Percentiles rank a stretch among this genome's conserved stretches.
Evolutionary conservation across 2,329 filamentous ascomycete species (phyloP).

Genomic region (Beauveria scarabaeidicola): DNA sequence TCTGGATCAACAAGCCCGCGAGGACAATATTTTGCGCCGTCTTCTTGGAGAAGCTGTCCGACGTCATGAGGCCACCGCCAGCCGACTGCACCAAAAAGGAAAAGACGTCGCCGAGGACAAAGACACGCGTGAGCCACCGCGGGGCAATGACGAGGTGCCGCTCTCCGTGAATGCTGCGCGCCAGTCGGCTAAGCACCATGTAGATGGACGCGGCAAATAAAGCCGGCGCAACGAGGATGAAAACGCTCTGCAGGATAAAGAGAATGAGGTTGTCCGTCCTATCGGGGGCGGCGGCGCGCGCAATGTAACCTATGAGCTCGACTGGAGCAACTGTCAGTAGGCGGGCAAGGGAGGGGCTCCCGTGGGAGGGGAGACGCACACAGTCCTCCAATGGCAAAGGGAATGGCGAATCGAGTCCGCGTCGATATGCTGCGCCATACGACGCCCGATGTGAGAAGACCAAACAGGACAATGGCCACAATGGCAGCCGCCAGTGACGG

Average conservation of each 20-base stretch:
- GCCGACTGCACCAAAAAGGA: conserved; percentile 42
- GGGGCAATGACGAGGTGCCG: conserved; percentile 24
- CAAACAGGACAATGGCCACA: conserved; percentile 38
- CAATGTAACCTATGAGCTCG: conserved; percentile 34
- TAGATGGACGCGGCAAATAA: conserved; percentile 43
- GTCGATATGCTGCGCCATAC: conserved; percentile 35
- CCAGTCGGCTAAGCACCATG: conserved; percentile 39
- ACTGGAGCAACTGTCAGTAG: conserved; percentile 23
- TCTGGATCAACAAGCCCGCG: conserved; percentile 46
- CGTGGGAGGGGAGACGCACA: conserved; percentile 29
- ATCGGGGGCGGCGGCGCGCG: conserved; percentile 21
- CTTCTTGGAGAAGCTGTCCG: conserved; percentile 17
- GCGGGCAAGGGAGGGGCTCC: background rate
- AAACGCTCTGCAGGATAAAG: conserved; percentile 33
- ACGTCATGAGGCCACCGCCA: conserved; percentile 30
- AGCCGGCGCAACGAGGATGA: conserved; percentile 38
- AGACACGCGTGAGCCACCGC: conserved; percentile 42
- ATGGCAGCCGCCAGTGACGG: conserved; percentile 38
- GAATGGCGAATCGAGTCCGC: conserved; percentile 41
- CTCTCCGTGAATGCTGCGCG: conserved; percentile 29
- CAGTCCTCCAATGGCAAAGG: conserved; percentile 37
- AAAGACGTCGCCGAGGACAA: conserved; percentile 45
- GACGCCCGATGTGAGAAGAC: conserved; percentile 31
- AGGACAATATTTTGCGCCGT: conserved; percentile 46
- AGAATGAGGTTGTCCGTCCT: conserved; percentile 24